Percentiles rank a stretch among this genome's conserved stretches.
phyloP scores from a whole-genome alignment of 257 asterid species.

The Pogostemon cablin region DNA sequence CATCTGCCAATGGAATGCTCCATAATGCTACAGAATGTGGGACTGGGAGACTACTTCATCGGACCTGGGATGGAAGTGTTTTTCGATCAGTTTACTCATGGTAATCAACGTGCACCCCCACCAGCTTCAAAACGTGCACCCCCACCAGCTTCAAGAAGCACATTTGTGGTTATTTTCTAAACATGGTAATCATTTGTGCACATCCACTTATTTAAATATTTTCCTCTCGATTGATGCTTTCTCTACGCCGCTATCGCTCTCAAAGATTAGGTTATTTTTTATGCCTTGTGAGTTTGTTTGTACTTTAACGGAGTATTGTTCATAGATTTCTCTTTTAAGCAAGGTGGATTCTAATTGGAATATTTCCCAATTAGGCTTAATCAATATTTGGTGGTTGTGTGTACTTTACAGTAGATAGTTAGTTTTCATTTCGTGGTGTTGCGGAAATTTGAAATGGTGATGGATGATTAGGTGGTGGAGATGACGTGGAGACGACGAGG shows the following conservation, averaged over 20 bases:
- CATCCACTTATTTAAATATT: constrained; percentile 33
- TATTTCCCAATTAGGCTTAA: neutral
- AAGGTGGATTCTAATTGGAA: neutral
- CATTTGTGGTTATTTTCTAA: no score
- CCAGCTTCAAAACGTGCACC: no score
- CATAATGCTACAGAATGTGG: no score
- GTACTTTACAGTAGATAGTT: neutral
- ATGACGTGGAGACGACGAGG: constrained; percentile 58
- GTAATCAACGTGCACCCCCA: no score
- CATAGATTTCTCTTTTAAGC: neutral
- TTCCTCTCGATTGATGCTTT: constrained; percentile 48
- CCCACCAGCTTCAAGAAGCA: no score
- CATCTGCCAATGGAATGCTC: no score
- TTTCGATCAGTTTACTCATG: no score
- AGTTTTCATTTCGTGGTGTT: neutral
- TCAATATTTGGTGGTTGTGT: constrained; percentile 2
- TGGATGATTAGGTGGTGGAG: constrained; percentile 52
- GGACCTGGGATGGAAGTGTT: no score
- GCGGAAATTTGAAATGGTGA: neutral
- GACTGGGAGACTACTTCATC: no score
- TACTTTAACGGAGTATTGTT: no score
- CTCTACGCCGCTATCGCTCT: constrained; percentile 65
- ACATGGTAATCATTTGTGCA: no score
- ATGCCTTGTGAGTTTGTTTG: no score
- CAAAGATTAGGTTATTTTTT: constrained; percentile 57